These are phyloP conservation scores for Candida pseudofarinosa DNA, from an alignment of 805 yeast species.

Conservation along the genomic window DNA sequence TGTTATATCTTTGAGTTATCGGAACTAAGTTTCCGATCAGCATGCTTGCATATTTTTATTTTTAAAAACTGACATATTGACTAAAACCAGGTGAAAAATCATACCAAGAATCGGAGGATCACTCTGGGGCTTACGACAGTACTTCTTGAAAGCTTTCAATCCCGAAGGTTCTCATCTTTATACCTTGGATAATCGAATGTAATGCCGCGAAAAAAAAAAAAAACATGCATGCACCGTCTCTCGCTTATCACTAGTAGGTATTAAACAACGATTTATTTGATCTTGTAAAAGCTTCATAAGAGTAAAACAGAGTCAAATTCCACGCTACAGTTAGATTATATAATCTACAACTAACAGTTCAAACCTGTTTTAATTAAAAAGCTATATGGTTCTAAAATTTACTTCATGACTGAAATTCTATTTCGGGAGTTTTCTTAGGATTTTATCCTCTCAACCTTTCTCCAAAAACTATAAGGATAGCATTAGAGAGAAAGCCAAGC, in stretches of 20 bases:
- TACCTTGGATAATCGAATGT: too few relatives aligned
- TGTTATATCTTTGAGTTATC: neutral
- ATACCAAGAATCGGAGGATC: neutral
- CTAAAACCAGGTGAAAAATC: neutral
- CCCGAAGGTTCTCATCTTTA: too few relatives aligned
- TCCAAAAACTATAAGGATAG: conserved; percentile 36
- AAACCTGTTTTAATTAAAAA: neutral
- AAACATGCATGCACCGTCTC: too few relatives aligned
- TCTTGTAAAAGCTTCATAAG: too few relatives aligned
- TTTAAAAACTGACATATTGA: neutral
- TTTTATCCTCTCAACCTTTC: conserved; percentile 20
- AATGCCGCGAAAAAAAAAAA: neutral
- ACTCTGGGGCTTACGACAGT: neutral
- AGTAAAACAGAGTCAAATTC: too few relatives aligned
- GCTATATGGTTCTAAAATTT: neutral
- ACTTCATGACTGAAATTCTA: neutral
- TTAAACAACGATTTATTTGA: too few relatives aligned
- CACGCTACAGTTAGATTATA: too few relatives aligned
- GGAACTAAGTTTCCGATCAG: neutral
- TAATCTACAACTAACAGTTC: too few relatives aligned
- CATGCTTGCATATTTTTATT: neutral
- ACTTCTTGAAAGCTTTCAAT: too few relatives aligned
- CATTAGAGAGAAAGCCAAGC: conserved; percentile 31
- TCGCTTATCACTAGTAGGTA: too few relatives aligned
- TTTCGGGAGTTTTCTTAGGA: neutral